Percentiles rank a stretch among this genome's conserved stretches.
Evolutionary conservation across 1,284 basidiomycete species (phyloP).

Genomic region (Golubevia sp.): DNA sequence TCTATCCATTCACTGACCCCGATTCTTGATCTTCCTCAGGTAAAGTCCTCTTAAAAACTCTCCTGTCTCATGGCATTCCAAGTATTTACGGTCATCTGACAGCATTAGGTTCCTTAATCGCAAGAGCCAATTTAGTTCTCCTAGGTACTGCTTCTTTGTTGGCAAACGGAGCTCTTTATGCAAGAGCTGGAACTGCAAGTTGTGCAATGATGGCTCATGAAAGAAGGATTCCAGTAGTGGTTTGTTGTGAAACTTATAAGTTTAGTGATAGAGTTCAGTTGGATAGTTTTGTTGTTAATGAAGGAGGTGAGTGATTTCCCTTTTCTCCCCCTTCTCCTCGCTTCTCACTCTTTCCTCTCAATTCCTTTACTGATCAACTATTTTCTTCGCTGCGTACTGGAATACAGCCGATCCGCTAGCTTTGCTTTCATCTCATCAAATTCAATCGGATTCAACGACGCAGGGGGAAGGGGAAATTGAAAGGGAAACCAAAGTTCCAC

Average conservation of each 20-base stretch:
- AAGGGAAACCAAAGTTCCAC: too few relatives aligned
- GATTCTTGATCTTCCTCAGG: constrained; percentile 65
- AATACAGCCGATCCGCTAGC: too few relatives aligned
- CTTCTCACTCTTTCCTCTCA: not conserved
- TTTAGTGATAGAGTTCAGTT: constrained; percentile 90
- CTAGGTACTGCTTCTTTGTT: constrained; percentile 92
- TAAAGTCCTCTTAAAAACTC: constrained; percentile 75
- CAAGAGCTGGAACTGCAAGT: constrained; percentile 90
- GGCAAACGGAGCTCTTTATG: constrained; percentile 91
- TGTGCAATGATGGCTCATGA: constrained; percentile 94
- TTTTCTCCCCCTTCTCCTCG: not conserved
- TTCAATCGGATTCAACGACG: too few relatives aligned
- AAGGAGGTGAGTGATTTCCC: constrained; percentile 72
- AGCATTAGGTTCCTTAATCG: constrained; percentile 81
- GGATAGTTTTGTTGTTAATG: constrained; percentile 94
- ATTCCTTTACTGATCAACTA: not conserved
- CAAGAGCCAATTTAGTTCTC: constrained; percentile 78
- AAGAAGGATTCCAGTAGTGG: constrained; percentile 87
- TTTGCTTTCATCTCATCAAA: too few relatives aligned
- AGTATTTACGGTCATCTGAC: constrained; percentile 91
- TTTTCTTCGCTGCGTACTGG: too few relatives aligned
- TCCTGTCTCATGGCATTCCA: constrained; percentile 76
- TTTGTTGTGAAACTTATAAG: constrained; percentile 98
- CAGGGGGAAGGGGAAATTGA: too few relatives aligned
- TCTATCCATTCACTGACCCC: not conserved